Evolutionary conservation across 2,329 filamentous ascomycete species (phyloP).

Genomic region (Pestalotiopsis sp.): DNA sequence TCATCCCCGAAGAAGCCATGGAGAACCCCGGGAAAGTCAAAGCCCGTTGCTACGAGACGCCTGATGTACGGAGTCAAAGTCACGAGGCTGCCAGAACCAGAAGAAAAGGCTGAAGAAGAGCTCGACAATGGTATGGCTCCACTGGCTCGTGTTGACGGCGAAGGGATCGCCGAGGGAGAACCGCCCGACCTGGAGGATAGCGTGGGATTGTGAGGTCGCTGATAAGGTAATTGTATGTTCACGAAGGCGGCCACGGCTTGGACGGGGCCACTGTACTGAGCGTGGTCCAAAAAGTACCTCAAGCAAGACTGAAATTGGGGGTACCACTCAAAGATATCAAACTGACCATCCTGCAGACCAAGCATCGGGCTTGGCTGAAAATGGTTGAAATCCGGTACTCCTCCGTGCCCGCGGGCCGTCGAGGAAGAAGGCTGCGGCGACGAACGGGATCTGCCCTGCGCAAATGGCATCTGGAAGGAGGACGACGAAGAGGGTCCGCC

Average conservation of each 20-base stretch:
- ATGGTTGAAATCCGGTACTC: constrained; percentile 22
- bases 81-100: constrained; percentile 43
- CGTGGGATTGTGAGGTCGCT: constrained; percentile 58
- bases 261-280: constrained; percentile 79
- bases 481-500: constrained; percentile 20
- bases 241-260: constrained; percentile 88
- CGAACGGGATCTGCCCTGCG: constrained; percentile 23
- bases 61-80: constrained; percentile 88
- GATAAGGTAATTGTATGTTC: constrained; percentile 89
- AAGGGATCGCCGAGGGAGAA: constrained; percentile 36
- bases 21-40: constrained; percentile 83
- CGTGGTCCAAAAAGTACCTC: constrained; percentile 87
- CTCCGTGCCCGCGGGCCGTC: constrained; percentile 19
- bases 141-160: constrained; percentile 24
- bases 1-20: constrained; percentile 98
- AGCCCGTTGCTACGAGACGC: constrained; percentile 86
- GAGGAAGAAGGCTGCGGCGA: constrained; percentile 26
- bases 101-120: constrained; percentile 12
- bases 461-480: constrained; percentile 25
- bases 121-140: constrained; percentile 30
- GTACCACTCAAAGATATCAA: constrained; percentile 92
- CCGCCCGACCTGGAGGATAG: constrained; percentile 40
- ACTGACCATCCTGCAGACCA: constrained; percentile 38
- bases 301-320: constrained; percentile 88
- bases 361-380: constrained; percentile 22